Percentiles rank a stretch among this genome's conserved stretches.
These are phyloP conservation scores for Camelina laxa DNA, from an alignment of 345 rosid species.

Conservation along the genomic window DNA sequence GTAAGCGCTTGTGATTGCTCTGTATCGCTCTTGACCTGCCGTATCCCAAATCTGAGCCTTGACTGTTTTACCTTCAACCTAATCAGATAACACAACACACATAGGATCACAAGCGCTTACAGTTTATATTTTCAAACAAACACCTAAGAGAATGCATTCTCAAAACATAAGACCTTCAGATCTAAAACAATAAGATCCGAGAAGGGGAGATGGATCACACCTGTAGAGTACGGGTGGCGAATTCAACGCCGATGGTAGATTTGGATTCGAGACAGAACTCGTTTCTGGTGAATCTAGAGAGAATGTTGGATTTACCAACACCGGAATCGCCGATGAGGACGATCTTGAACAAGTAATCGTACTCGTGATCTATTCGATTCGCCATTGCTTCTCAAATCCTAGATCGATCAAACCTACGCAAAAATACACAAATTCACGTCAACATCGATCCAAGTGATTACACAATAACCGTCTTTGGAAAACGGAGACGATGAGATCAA, in stretches of 20 bases:
- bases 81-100: slow-evolving; percentile 6
- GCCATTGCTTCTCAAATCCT: slow-evolving; percentile 51
- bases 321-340: slow-evolving; percentile 81
- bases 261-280: slow-evolving; percentile 77
- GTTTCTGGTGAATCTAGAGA: slow-evolving; percentile 70
- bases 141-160: background rate
- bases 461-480: background rate
- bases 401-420: slow-evolving; percentile 43
- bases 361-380: slow-evolving; percentile 62
- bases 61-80: slow-evolving; percentile 82
- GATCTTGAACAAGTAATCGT: slow-evolving; percentile 77
- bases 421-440: slow-evolving; percentile 21
- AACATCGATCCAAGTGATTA: background rate
- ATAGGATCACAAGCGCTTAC: background rate
- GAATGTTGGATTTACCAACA: slow-evolving; percentile 79
- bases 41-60: slow-evolving; percentile 93
- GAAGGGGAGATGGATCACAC: slow-evolving; percentile 27
- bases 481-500: background rate
- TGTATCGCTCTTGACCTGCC: slow-evolving; percentile 84
- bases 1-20: slow-evolving; percentile 79
- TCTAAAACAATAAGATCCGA: background rate
- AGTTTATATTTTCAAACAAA: background rate
- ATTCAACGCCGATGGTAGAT: slow-evolving; percentile 80
- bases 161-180: background rate
- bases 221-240: slow-evolving; percentile 70